Conservation (phyloP, 148 eudicot species). For the Persicaria maculosa region DNA sequence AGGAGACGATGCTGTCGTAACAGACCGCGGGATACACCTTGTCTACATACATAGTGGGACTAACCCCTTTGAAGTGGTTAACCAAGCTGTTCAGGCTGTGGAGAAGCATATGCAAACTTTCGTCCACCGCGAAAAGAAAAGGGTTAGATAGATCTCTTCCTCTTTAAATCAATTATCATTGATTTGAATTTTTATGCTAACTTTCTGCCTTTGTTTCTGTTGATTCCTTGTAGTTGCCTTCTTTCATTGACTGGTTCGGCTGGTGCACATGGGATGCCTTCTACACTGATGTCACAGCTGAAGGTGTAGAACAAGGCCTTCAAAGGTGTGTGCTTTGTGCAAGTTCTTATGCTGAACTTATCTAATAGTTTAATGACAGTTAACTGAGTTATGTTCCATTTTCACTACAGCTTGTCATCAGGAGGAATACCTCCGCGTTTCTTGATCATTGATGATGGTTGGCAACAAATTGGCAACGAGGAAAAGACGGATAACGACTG, state of each 20-base stretch:
- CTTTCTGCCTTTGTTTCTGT: background rate
- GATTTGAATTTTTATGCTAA: background rate
- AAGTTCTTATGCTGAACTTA: too few species aligned
- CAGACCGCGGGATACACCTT: constrained; percentile 63
- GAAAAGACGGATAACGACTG: constrained; percentile 29
- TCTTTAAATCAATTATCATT: background rate
- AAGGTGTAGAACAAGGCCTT: constrained; percentile 91
- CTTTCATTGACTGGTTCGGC: constrained; percentile 91
- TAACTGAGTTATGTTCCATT: background rate
- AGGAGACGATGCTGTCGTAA: constrained; percentile 78
- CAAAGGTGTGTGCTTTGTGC: constrained; percentile 31
- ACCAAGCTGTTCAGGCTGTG: constrained; percentile 70
- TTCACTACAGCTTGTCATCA: constrained; percentile 55
- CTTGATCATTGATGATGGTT: constrained; percentile 95
- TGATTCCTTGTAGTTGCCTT: constrained; percentile 52
- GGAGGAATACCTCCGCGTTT: constrained; percentile 85
- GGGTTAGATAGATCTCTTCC: constrained; percentile 33
- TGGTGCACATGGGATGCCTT: constrained; percentile 99
- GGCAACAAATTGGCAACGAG: constrained; percentile 92
- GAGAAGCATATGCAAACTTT: constrained; percentile 92
- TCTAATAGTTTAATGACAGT: background rate
- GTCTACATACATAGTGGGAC: constrained; percentile 88
- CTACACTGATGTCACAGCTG: constrained; percentile 97
- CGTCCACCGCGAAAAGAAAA: constrained; percentile 80
- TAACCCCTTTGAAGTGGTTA: constrained; percentile 78